Evolutionary conservation across 2,329 filamentous ascomycete species (phyloP).

Genomic region (Cercospora canescens): DNA sequence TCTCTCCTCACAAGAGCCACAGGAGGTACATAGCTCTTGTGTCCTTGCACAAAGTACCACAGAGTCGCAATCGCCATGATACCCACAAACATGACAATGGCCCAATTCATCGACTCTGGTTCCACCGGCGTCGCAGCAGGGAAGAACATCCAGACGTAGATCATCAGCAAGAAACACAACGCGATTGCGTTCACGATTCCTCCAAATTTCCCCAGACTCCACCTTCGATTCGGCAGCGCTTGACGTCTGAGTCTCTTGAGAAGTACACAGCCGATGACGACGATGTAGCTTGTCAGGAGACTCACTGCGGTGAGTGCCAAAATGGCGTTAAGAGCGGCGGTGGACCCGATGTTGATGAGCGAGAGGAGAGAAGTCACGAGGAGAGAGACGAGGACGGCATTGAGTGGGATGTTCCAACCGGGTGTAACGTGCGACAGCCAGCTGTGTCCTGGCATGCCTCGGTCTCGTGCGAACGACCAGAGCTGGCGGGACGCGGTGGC

Average conservation of each 20-base stretch:
- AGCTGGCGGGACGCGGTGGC: constrained; percentile 36
- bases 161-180: constrained; percentile 4
- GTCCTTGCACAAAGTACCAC: constrained; percentile 38
- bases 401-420: constrained; percentile 10
- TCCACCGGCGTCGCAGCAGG: constrained; percentile 31
- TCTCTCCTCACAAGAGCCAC: constrained; percentile 19
- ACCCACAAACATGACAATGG: constrained; percentile 43
- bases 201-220: neutral
- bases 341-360: constrained; percentile 54
- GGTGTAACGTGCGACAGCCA: neutral
- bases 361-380: constrained; percentile 38
- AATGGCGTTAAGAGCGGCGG: constrained; percentile 55
- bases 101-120: constrained; percentile 51
- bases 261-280: neutral
- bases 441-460: constrained; percentile 30
- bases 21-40: constrained; percentile 33
- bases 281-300: neutral
- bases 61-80: neutral
- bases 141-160: constrained; percentile 16
- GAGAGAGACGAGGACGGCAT: constrained; percentile 11
- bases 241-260: neutral
- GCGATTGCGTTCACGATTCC: constrained; percentile 12
- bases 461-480: constrained; percentile 41
- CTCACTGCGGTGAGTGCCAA: constrained; percentile 41
- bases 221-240: neutral